Conservation (phyloP, 345 rosid species). For the Lumnitzera littorea region DNA sequence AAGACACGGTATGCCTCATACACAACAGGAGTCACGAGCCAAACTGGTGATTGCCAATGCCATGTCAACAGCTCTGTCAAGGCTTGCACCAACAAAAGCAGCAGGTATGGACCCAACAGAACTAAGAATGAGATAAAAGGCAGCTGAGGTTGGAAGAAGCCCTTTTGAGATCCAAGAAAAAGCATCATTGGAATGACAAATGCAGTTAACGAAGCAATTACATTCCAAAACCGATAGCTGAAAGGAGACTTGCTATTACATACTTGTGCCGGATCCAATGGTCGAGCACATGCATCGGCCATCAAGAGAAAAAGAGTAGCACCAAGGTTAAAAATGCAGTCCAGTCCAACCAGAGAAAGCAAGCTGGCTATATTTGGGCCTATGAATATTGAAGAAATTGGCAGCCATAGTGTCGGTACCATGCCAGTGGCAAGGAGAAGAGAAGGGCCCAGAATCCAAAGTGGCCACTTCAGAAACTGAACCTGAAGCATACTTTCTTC, state of each 20-base stretch:
- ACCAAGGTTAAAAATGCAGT: constrained; percentile 85
- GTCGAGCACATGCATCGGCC: constrained; percentile 78
- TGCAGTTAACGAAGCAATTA: constrained; percentile 54
- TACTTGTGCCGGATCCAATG: constrained; percentile 28
- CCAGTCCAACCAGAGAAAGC: constrained; percentile 81
- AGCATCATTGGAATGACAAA: constrained; percentile 45
- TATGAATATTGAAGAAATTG: constrained; percentile 68
- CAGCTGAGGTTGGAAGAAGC: constrained; percentile 61
- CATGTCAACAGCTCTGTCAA: constrained; percentile 82
- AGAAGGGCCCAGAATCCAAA: constrained; percentile 85
- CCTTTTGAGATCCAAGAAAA: constrained; percentile 55
- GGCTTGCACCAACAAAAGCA: constrained; percentile 76
- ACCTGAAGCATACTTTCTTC: constrained; percentile 15
- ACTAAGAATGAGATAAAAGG: constrained; percentile 54
- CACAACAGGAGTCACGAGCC: constrained; percentile 88
- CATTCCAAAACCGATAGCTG: constrained; percentile 75
- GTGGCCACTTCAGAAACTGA: constrained; percentile 76
- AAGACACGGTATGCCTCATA: constrained; percentile 76
- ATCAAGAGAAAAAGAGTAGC: constrained; percentile 74
- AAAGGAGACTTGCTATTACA: constrained; percentile 61
- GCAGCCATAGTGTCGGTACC: constrained; percentile 90
- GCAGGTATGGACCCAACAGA: constrained; percentile 70
- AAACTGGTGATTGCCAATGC: constrained; percentile 91
- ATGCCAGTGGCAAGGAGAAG: constrained; percentile 79
- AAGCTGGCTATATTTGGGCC: constrained; percentile 86